Evolutionary conservation across 2,329 filamentous ascomycete species (phyloP).

Genomic region (Sclerotiophoma versabilis): DNA sequence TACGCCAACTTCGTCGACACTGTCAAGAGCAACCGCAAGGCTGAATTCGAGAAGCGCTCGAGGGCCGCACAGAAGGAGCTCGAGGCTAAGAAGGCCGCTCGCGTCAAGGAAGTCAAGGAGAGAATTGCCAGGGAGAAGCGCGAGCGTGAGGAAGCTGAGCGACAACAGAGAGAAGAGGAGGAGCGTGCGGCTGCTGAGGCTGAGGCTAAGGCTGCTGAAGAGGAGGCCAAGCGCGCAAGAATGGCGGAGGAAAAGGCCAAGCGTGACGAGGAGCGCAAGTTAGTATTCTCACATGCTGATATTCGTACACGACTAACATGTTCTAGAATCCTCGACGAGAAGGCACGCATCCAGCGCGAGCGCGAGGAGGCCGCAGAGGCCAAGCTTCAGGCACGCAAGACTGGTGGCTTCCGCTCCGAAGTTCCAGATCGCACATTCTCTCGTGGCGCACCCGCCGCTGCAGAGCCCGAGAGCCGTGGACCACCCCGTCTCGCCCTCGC

Average conservation of each 20-base stretch:
- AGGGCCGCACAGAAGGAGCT: conserved; percentile 91
- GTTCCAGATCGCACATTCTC: conserved; percentile 46
- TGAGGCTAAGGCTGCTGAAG: conserved; percentile 79
- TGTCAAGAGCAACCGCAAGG: conserved; percentile 84
- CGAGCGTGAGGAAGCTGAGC: conserved; percentile 85
- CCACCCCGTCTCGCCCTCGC: conserved; percentile 69
- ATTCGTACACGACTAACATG: not conserved
- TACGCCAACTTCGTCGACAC: conserved; percentile 86
- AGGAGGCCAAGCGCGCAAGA: conserved; percentile 79
- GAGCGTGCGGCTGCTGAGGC: conserved; percentile 82
- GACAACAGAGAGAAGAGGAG: conserved; percentile 79
- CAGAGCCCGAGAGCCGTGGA: conserved; percentile 47
- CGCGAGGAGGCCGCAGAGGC: conserved; percentile 89
- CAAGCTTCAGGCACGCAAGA: conserved; percentile 69
- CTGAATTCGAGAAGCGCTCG: conserved; percentile 94
- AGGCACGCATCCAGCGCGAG: conserved; percentile 72
- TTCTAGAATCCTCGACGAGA: conserved; percentile 67
- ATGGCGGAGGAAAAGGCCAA: conserved; percentile 73
- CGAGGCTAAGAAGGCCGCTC: conserved; percentile 85
- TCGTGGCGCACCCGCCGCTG: conserved; percentile 21
- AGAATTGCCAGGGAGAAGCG: conserved; percentile 81
- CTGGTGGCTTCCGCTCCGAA: conserved; percentile 48
- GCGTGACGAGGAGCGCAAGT: conserved; percentile 66
- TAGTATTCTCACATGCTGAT: conserved; percentile 39
- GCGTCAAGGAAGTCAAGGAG: conserved; percentile 88